These are phyloP conservation scores for apple (Malus domestica) DNA, from an alignment of 306 rosid species.

Conservation along the genomic window ASM211411v1 NC_041801.1:17775001-17775500, in stretches of 20 bases:
- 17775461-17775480: not conserved
- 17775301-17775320: not conserved
- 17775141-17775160: conserved; percentile 97
- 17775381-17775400: not conserved
- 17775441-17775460: not conserved
- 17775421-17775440: not conserved
- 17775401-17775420: not conserved
- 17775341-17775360: not conserved
- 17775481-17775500: not conserved
- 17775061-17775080: conserved; percentile 54
- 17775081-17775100: conserved; percentile 85
- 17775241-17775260: not conserved
- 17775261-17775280: not conserved
- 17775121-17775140: conserved; percentile 93
- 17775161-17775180: conserved; percentile 94
- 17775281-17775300: not conserved
- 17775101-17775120: conserved; percentile 90
- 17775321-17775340: not conserved
- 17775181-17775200: conserved; percentile 86
- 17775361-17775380: not conserved
- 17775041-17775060: conserved; percentile 9
- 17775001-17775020: conserved; percentile 8
- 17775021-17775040: not conserved
- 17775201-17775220: conserved; percentile 30
- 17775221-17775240: not conserved